Evolutionary conservation across 345 rosid genomes (phyloP).

Genomic region (Gossypium raimondii): DNA sequence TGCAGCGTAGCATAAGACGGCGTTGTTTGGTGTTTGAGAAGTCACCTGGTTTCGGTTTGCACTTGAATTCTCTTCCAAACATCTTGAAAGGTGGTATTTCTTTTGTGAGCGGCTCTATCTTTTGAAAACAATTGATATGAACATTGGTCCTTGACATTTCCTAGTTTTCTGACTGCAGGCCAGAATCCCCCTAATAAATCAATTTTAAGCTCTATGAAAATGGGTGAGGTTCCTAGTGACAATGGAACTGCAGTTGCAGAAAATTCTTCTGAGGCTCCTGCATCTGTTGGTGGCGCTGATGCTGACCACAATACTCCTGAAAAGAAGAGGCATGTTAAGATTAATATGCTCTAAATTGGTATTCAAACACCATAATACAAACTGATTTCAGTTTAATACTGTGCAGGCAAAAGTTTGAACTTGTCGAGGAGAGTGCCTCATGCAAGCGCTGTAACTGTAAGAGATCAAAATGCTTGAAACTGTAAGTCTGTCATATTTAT

Average conservation of each 20-base stretch:
- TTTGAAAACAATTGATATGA: constrained; percentile 26
- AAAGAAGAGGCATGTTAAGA: constrained; percentile 35
- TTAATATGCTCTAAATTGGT: constrained; percentile 1
- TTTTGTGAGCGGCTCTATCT: constrained; percentile 21
- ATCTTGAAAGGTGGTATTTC: constrained; percentile 25
- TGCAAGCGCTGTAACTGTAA: constrained; percentile 92
- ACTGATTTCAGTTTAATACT: constrained; percentile 15
- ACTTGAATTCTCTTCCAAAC: constrained; percentile 48
- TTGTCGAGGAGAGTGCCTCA: constrained; percentile 33
- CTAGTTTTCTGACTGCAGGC: constrained; percentile 8
- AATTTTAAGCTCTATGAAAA: constrained; percentile 26
- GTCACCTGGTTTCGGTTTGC: constrained; percentile 48
- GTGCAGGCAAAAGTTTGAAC: constrained; percentile 39
- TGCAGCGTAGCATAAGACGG: constrained; percentile 50
- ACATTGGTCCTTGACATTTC: constrained; percentile 24
- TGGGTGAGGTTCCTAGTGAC: constrained; percentile 30
- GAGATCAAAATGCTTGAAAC: constrained; percentile 92
- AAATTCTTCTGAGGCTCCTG: constrained; percentile 27
- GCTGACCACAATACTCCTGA: constrained; percentile 29
- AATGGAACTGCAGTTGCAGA: constrained; percentile 22
- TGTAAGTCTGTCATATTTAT: constrained; percentile 49
- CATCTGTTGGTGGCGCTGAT: constrained; percentile 27
- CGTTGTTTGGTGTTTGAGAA: constrained; percentile 57
- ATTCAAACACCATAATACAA: not conserved
- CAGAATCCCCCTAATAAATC: constrained; percentile 15